These are phyloP conservation scores for Aspergillus carbonarius DNA, from an alignment of 2,329 filamentous ascomycete species.

Conservation along the genomic window DNA sequence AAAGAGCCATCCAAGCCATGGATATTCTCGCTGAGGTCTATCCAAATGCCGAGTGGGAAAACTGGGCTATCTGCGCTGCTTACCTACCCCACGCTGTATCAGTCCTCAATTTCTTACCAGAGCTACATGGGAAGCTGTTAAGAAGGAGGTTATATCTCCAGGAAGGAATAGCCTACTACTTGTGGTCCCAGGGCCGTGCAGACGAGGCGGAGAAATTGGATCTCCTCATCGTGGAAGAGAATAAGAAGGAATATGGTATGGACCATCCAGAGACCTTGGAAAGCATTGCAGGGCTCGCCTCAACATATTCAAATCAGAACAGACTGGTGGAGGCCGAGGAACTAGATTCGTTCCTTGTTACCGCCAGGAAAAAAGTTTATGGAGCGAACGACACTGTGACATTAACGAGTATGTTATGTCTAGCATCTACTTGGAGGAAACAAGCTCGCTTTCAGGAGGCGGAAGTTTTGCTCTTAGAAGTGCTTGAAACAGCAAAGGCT, in stretches of 20 bases:
- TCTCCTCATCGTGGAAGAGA: slow-evolving; percentile 11
- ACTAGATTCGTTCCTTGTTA: slow-evolving; percentile 1
- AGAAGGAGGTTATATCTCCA: slow-evolving; percentile 11
- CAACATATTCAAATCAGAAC: slow-evolving; percentile 10
- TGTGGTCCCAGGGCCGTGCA: slow-evolving; percentile 12
- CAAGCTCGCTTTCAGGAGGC: slow-evolving; percentile 19
- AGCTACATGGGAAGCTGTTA: slow-evolving; percentile 2
- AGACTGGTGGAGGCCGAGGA: slow-evolving; percentile 12
- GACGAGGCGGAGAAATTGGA: slow-evolving; percentile 14
- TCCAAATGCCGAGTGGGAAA: slow-evolving; percentile 11
- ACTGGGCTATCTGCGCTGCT: slow-evolving; percentile 8
- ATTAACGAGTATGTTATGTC: slow-evolving; percentile 18
- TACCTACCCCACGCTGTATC: slow-evolving; percentile 14
- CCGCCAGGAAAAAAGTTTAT: neutral
- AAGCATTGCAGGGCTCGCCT: slow-evolving; percentile 10
- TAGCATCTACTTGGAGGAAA: slow-evolving; percentile 17
- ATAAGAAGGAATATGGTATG: slow-evolving; percentile 11
- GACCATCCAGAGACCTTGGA: slow-evolving; percentile 16
- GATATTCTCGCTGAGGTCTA: slow-evolving; percentile 8
- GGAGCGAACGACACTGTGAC: slow-evolving; percentile 18
- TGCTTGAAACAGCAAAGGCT: slow-evolving; percentile 18
- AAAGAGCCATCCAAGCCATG: slow-evolving; percentile 12
- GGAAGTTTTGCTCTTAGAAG: slow-evolving; percentile 15
- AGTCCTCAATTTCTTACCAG: neutral
- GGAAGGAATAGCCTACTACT: slow-evolving; percentile 13